These are phyloP conservation scores for Diaporthe vaccinii DNA, from an alignment of 2,329 filamentous ascomycete genomes.

Conservation along the genomic window DNA sequence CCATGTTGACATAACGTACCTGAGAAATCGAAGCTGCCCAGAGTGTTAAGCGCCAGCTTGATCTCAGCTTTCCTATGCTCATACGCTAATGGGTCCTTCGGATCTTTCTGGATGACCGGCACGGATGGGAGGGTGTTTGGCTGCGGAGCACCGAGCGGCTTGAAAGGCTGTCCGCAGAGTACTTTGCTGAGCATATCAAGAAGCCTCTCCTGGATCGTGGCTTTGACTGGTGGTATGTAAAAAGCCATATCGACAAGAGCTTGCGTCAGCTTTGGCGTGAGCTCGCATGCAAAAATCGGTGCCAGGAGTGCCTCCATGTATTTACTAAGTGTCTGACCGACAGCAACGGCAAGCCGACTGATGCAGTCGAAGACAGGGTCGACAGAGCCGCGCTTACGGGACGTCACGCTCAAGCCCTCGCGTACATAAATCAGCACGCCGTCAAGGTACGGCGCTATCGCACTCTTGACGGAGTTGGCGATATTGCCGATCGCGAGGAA, in stretches of 20 bases:
- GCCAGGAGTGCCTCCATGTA: constrained; percentile 97
- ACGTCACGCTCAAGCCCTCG: constrained; percentile 88
- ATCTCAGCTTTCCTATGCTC: constrained; percentile 88
- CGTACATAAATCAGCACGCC: constrained; percentile 94
- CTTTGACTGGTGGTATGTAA: constrained; percentile 95
- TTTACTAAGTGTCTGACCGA: constrained; percentile 96
- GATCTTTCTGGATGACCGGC: constrained; percentile 88
- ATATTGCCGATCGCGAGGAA: constrained; percentile 97
- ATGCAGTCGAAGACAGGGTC: constrained; percentile 97
- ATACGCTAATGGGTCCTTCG: constrained; percentile 84
- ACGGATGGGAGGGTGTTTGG: constrained; percentile 84
- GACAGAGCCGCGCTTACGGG: constrained; percentile 73
- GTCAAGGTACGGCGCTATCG: constrained; percentile 95
- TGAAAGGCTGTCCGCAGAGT: constrained; percentile 91
- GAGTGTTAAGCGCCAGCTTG: constrained; percentile 90
- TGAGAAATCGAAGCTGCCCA: constrained; percentile 97
- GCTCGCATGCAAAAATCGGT: constrained; percentile 95
- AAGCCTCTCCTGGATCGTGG: constrained; percentile 92
- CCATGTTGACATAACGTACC: constrained; percentile 52
- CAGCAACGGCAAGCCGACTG: constrained; percentile 93
- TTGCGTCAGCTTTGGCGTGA: constrained; percentile 93
- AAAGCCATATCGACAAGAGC: constrained; percentile 98
- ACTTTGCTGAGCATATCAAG: constrained; percentile 96
- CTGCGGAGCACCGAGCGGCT: constrained; percentile 90
- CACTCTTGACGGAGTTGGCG: constrained; percentile 94